Percentiles rank a stretch among this genome's conserved stretches.
These are phyloP conservation scores for Phialophora expanda DNA, from an alignment of 2,329 filamentous ascomycete genomes.

Conservation along the genomic window DNA sequence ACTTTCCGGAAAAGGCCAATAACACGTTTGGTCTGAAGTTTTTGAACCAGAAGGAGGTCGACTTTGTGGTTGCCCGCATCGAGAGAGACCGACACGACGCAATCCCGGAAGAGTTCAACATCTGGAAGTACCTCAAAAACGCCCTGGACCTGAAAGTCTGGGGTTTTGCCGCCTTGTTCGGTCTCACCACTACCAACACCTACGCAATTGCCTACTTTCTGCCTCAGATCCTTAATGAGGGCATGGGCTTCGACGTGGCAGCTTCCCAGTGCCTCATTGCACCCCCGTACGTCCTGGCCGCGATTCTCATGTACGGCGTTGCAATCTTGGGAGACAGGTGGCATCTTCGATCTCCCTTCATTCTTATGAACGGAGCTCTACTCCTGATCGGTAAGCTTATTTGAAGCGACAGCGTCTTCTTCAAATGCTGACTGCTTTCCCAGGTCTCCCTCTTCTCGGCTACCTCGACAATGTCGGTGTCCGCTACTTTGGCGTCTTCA, in stretches of 20 bases:
- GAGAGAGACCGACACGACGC: slow-evolving; percentile 62
- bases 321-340: slow-evolving; percentile 72
- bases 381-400: slow-evolving; percentile 55
- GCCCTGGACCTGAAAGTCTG: slow-evolving; percentile 60
- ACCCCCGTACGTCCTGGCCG: slow-evolving; percentile 69
- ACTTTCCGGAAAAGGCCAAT: slow-evolving; percentile 44
- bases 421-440: neutral
- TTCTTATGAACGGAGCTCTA: slow-evolving; percentile 65
- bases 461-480: slow-evolving; percentile 63
- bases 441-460: slow-evolving; percentile 73
- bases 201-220: slow-evolving; percentile 82
- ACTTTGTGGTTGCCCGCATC: slow-evolving; percentile 52
- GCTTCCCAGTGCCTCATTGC: slow-evolving; percentile 73
- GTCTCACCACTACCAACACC: slow-evolving; percentile 67
- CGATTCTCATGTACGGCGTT: slow-evolving; percentile 63
- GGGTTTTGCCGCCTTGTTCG: slow-evolving; percentile 59
- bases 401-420: neutral
- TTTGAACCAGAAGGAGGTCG: slow-evolving; percentile 40
- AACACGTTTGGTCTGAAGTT: slow-evolving; percentile 43
- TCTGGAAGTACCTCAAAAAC: slow-evolving; percentile 55
- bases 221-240: slow-evolving; percentile 70
- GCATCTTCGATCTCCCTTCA: slow-evolving; percentile 68
- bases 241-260: slow-evolving; percentile 69
- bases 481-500: slow-evolving; percentile 76
- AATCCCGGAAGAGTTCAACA: slow-evolving; percentile 54